Evolutionary conservation across 495 filamentous ascomycete species (phyloP).

Genomic region (Tuber magnatum): DNA sequence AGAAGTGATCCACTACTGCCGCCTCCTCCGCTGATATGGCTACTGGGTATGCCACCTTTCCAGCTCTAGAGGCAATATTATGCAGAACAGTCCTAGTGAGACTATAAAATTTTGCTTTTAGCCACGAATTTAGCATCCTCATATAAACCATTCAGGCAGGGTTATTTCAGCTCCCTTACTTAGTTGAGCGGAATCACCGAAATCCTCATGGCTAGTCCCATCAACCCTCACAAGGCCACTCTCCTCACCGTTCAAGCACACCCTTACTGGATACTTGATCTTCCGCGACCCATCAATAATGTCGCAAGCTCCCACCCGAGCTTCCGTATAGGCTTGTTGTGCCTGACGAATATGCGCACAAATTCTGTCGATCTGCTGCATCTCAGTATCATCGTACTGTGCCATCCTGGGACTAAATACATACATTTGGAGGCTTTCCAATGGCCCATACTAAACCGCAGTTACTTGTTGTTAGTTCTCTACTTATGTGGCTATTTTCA

Average conservation of each 20-base stretch:
- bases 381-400: neutral
- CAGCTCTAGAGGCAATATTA: neutral
- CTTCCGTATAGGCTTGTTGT: neutral
- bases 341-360: neutral
- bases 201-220: neutral
- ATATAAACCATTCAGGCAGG: slow-evolving; percentile 40
- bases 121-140: neutral
- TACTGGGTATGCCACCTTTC: slow-evolving; percentile 42
- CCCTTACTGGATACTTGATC: neutral
- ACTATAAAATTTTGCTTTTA: slow-evolving; percentile 21
- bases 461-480: neutral
- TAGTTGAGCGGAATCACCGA: slow-evolving; percentile 10
- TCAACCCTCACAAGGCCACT: neutral
- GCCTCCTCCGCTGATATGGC: slow-evolving; percentile 43
- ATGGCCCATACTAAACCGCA: slow-evolving; percentile 19
- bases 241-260: neutral
- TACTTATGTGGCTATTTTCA: neutral
- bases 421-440: neutral
- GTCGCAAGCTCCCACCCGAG: neutral
- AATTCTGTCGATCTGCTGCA: neutral
- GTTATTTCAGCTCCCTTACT: slow-evolving; percentile 12
- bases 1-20: slow-evolving; percentile 41
- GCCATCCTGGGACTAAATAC: neutral
- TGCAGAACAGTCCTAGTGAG: slow-evolving; percentile 17
- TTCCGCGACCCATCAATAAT: neutral